Conservation (phyloP, 495 filamentous ascomycete species). For the Amphirosellinia nigrospora region DNA sequence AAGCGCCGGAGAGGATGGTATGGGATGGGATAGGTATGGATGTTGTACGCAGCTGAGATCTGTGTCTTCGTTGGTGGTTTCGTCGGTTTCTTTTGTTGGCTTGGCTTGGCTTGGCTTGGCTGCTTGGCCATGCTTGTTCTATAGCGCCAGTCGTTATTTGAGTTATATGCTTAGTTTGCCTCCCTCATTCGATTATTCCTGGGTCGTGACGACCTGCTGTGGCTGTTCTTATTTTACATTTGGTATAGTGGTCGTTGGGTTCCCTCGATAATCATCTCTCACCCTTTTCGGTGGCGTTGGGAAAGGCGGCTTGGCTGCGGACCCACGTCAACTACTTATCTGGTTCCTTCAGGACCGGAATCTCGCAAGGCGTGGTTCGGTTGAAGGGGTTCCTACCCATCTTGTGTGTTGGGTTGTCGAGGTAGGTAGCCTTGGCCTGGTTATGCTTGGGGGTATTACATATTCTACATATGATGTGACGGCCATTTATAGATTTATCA, state of each 20-base stretch:
- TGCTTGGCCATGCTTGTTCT: no score
- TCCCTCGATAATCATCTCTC: background rate
- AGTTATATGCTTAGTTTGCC: background rate
- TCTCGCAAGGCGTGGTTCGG: background rate
- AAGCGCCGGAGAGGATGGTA: background rate
- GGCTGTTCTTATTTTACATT: no score
- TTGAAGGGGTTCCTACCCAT: background rate
- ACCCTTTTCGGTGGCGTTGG: no score
- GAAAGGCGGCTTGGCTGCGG: background rate
- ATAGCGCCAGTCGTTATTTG: no score
- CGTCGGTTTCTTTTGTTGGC: background rate
- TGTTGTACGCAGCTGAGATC: background rate
- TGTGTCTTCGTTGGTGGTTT: background rate
- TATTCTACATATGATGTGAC: background rate
- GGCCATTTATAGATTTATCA: no score
- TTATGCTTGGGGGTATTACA: background rate
- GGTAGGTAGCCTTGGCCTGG: background rate
- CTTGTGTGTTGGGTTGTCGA: background rate
- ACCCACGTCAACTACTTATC: background rate
- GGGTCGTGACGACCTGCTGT: no score
- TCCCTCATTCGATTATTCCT: no score
- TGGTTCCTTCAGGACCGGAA: background rate
- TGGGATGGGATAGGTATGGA: background rate
- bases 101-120: background rate
- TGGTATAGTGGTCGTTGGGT: no score